These are phyloP conservation scores for Coix lacrymajobi DNA, from an alignment of 176 grass and related monocot genomes.

Conservation along the genomic window DNA sequence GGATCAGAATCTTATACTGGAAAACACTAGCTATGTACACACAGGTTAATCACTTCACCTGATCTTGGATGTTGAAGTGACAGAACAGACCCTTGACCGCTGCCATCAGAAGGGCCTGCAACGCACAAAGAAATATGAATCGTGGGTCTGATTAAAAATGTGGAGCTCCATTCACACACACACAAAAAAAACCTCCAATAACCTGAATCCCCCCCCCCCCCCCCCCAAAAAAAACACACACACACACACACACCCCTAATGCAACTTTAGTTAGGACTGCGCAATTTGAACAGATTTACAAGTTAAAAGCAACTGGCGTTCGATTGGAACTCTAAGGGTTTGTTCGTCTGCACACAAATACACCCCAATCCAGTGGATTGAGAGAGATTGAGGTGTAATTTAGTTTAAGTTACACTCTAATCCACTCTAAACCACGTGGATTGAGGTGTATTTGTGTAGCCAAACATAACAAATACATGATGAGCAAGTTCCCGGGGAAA, in stretches of 20 bases:
- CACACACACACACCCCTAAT: too few relatives aligned
- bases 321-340: not conserved
- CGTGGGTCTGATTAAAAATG: not conserved
- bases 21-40: not conserved
- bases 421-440: too few relatives aligned
- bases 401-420: too few relatives aligned
- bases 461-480: not conserved
- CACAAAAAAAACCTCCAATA: not conserved
- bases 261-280: not conserved
- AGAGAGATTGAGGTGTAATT: too few relatives aligned
- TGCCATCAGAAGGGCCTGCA: constrained; percentile 41
- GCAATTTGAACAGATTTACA: not conserved
- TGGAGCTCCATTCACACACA: not conserved
- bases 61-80: constrained; percentile 76
- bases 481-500: too few relatives aligned
- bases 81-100: constrained; percentile 43
- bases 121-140: constrained; percentile 14
- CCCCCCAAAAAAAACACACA: too few relatives aligned
- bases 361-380: too few relatives aligned
- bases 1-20: not conserved
- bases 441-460: too few relatives aligned
- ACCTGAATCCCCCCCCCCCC: not conserved
- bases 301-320: not conserved
- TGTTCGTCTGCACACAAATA: too few relatives aligned
- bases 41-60: constrained; percentile 37